Evolutionary conservation across 73 alveolate species (phyloP), one percentile per base, ranked within the genome.

Genomic region (Paramecium pentaurelia): DNA sequence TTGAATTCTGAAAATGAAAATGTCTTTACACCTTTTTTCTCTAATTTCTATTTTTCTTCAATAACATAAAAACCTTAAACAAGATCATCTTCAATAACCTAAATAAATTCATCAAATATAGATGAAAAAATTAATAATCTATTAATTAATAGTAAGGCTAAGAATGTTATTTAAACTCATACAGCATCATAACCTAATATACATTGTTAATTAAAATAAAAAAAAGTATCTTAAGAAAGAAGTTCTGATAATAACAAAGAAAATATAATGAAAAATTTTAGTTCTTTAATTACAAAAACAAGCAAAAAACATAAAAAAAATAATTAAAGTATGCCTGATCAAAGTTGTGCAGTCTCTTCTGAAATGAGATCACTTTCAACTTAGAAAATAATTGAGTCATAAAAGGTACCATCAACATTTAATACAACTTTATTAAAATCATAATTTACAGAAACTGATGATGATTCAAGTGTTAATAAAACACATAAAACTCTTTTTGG

Each of bases 391-490:
- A 32, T 64, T 32, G 68, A 75, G 0, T 3, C 10, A 18, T 25
- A 34, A 38, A 38, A 36, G 37, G 88, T 25, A 8, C 88, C 58
- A 22, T 42, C 38, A n/a, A 75, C n/a, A 0, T 38, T 30, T 42
- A 75, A 38, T 38, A 75, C 88, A 12, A 14, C 60, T 11, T 2
- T 75, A 42, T 42, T 75, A 75, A 75, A 42, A 75, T 75, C 88
- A 3, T 75, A 75, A 42, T 75, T 75, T 6, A 75, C 88, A 37
- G 88, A 75, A 75, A 75, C 88, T 36, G 88, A 75, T 75, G 88
- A 75, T n/a, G 88, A 75, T 36, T 28, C 47, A 32, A 75, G 70
- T 38, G 27, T 75, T 30, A 75, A 75, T 42, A 75, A 75, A 42
- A 75, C 58, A 22, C 88, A 75, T n/a, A 75, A 75, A 38, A 75